Base-by-base conservation (phyloP, 805 yeast species). In the Jamesozyma gamospora region DNA sequence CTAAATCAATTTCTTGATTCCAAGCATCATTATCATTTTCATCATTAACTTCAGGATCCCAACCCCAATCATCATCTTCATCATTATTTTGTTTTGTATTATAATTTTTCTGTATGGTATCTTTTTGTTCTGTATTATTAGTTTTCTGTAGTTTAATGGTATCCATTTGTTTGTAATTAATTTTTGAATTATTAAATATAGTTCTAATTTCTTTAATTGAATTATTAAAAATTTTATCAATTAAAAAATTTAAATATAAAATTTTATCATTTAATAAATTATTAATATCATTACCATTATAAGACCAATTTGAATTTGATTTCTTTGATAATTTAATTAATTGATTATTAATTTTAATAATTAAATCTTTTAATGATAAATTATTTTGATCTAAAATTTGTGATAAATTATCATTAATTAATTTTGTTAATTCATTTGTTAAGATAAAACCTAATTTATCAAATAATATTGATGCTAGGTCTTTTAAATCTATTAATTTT, bases 151-250 rank as follows among this genome's bases (percentile, higher is more conserved):
- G 18, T 12, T 14, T 27, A 9, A 21, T 16, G 2, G 8, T 28
- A 5, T 32, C 33, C 35, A 16, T 17, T 37, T 18, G 1, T 27
- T 27, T 5, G n/a, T 21, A 10, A n/a, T n/a, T n/a, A n/a, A n/a
- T n/a, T n/a, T n/a, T n/a, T n/a, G 34, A 34, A 27, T 43, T 36
- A 2, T 39, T 39, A 28, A 56, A 47, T 1, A 42, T 36, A 6
- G 35, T 31, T 37, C 60, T 50, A 6, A 56, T 25, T 13, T 44
- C 32, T 1, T 15, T 11, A 2, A 55, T 28, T 9, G 46, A 46
- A 4, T 41, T 39, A 30, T 52, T 49, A 37, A 52, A 50, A 13
- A 50, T 30, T 29, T 50, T 48, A 34, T 60, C 64, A 25, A 58
- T 16, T 16, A 49, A 36, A 4, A 58, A 41, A 41, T 50, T 53